A percentile compares a stretch with the other conserved stretches of the same genome.
These are phyloP conservation scores for Podospora tetraspora DNA, from an alignment of 495 filamentous ascomycete species.

Conservation along the genomic window DNA sequence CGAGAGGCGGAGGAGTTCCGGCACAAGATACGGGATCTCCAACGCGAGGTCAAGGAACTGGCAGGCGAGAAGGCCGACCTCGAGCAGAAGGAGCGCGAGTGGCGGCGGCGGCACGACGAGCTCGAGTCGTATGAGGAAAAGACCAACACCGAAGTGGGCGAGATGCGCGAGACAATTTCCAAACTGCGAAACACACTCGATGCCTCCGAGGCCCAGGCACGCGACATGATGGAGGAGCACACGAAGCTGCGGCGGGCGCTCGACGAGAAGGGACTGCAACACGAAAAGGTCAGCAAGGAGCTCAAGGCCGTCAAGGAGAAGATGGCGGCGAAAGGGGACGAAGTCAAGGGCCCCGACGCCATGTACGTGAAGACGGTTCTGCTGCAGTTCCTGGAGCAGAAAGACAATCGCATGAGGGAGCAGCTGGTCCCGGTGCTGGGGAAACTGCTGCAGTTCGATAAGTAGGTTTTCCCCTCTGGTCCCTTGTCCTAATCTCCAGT, in stretches of 20 bases:
- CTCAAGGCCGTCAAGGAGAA: constrained; percentile 38
- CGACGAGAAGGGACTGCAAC: constrained; percentile 67
- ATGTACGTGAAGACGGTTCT: constrained; percentile 94
- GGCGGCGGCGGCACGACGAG: constrained; percentile 66
- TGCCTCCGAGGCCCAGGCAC: constrained; percentile 76
- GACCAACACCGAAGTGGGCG: constrained; percentile 63
- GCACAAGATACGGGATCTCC: constrained; percentile 69
- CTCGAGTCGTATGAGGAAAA: constrained; percentile 63
- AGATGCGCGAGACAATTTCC: constrained; percentile 70
- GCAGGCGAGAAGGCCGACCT: constrained; percentile 62
- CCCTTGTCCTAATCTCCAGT: neutral
- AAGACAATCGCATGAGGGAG: constrained; percentile 82
- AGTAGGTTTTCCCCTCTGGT: constrained; percentile 51
- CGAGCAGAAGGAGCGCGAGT: constrained; percentile 59
- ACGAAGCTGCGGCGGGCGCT: constrained; percentile 65
- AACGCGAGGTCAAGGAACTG: constrained; percentile 67
- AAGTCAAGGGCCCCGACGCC: constrained; percentile 56
- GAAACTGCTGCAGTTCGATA: constrained; percentile 86
- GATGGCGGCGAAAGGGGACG: constrained; percentile 24
- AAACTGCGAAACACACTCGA: constrained; percentile 77
- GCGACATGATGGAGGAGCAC: constrained; percentile 75
- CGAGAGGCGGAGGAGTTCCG: constrained; percentile 85
- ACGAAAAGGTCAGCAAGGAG: constrained; percentile 77
- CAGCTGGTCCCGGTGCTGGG: constrained; percentile 89
- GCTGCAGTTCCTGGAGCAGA: constrained; percentile 89